A percentile compares a stretch with the other conserved stretches of the same genome.
Conservation (phyloP, 768 basidiomycete species). For the Lactifluus volemus region DNA sequence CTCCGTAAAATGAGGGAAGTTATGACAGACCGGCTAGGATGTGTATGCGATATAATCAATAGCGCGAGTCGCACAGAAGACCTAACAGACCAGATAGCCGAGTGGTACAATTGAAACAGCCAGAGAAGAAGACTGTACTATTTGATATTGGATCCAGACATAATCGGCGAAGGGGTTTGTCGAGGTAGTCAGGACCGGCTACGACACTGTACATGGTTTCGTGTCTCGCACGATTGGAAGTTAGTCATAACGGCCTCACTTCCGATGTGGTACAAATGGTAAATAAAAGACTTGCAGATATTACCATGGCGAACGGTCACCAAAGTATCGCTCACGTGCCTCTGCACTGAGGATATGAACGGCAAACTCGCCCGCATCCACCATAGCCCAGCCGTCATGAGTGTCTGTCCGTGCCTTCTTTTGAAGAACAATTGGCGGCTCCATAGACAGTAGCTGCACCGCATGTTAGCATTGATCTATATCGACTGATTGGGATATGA, state of each 20-base stretch:
- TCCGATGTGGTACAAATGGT: background rate
- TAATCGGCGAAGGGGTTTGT: background rate
- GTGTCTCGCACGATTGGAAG: background rate
- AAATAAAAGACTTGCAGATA: background rate
- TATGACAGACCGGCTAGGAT: no score
- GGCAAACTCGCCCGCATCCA: constrained; percentile 74
- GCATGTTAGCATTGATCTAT: background rate
- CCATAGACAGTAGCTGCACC: constrained; percentile 45
- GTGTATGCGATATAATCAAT: background rate
- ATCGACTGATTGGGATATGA: background rate
- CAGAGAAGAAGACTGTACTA: background rate
- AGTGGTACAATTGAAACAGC: background rate
- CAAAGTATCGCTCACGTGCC: constrained; percentile 63
- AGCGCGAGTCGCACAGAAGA: background rate
- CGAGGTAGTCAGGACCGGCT: background rate
- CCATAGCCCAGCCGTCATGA: constrained; percentile 74
- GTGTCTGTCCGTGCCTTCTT: constrained; percentile 52
- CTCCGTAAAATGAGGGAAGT: no score
- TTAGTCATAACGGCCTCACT: background rate
- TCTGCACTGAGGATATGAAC: constrained; percentile 66
- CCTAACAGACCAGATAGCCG: background rate
- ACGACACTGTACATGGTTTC: background rate
- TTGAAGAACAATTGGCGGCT: constrained; percentile 53
- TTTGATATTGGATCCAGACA: background rate
- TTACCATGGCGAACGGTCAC: constrained; percentile 26